A percentile compares a stretch with the other conserved stretches of the same genome.
phyloP scores from a whole-genome alignment of 116 monocot species.

The Papilionanthe hybrid region DNA sequence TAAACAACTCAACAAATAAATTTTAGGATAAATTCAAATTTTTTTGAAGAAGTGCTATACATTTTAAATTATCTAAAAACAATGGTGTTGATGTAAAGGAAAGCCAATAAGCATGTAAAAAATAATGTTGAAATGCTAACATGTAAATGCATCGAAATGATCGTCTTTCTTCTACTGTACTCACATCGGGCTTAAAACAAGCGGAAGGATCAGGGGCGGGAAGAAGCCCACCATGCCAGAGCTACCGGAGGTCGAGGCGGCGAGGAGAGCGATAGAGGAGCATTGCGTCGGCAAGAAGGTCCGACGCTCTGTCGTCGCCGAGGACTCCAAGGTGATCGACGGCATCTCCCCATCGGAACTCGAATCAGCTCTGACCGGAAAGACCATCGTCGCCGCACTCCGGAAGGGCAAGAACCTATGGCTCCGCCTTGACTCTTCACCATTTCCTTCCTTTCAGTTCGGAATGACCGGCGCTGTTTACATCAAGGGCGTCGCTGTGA shows the following conservation, averaged over 20 bases:
- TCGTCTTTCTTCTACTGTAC: too few species aligned
- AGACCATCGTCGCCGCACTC: conserved; percentile 60
- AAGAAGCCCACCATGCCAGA: conserved; percentile 59
- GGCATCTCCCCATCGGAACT: conserved; percentile 48
- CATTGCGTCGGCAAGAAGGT: conserved; percentile 68
- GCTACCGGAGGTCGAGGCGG: conserved; percentile 97
- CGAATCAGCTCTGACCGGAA: conserved; percentile 52
- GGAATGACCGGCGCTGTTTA: conserved; percentile 93
- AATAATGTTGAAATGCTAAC: too few species aligned
- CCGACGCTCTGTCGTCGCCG: conserved; percentile 38
- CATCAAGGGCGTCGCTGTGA: conserved; percentile 82
- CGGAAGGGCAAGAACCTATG: conserved; percentile 95
- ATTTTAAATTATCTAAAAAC: too few species aligned
- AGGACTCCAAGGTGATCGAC: conserved; percentile 78
- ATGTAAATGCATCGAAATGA: too few species aligned
- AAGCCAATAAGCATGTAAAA: too few species aligned
- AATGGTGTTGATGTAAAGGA: too few species aligned
- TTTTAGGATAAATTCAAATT: too few species aligned
- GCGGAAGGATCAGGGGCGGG: not conserved
- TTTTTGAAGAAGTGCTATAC: too few species aligned
- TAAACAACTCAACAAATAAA: too few species aligned
- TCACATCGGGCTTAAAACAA: not conserved
- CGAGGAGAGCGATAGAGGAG: conserved; percentile 73
- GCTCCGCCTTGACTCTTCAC: conserved; percentile 84
- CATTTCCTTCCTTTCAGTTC: conserved; percentile 95